Evolutionary conservation across 2,329 filamentous ascomycete genomes (phyloP).

Genomic region (Ophiostoma piceae): DNA sequence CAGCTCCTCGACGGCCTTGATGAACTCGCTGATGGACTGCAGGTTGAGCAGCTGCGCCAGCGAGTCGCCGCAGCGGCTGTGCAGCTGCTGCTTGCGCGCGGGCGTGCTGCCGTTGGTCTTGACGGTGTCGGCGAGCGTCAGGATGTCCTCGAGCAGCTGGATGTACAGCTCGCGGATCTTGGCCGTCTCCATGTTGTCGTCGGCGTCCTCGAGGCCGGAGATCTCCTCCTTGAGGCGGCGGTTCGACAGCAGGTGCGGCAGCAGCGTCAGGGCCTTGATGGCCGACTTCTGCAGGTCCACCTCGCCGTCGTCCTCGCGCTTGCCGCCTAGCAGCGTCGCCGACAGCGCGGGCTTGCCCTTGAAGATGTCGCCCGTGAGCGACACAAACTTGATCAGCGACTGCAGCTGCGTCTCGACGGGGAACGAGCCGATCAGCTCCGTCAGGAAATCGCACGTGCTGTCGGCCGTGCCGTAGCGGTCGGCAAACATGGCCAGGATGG

Average conservation of each 20-base stretch:
- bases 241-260: constrained; percentile 55
- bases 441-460: constrained; percentile 67
- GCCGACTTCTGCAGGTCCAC: constrained; percentile 49
- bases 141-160: constrained; percentile 58
- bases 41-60: constrained; percentile 77
- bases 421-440: constrained; percentile 68
- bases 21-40: constrained; percentile 79
- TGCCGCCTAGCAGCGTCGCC: constrained; percentile 64
- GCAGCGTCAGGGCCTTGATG: constrained; percentile 50
- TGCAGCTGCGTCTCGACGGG: constrained; percentile 69
- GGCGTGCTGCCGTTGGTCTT: constrained; percentile 36
- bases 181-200: constrained; percentile 61
- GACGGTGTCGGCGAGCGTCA: constrained; percentile 61
- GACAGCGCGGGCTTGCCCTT: constrained; percentile 70
- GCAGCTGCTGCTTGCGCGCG: constrained; percentile 41
- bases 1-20: constrained; percentile 78
- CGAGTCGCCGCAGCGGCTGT: constrained; percentile 60
- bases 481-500: constrained; percentile 81
- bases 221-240: constrained; percentile 53
- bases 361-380: constrained; percentile 69
- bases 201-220: constrained; percentile 51
- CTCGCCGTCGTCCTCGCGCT: constrained; percentile 34
- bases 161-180: constrained; percentile 65
- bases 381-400: constrained; percentile 70
- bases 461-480: constrained; percentile 79